Evolutionary conservation across 202 grass and related monocot genomes (phyloP).

Genomic region (Panicum virgatum): DNA sequence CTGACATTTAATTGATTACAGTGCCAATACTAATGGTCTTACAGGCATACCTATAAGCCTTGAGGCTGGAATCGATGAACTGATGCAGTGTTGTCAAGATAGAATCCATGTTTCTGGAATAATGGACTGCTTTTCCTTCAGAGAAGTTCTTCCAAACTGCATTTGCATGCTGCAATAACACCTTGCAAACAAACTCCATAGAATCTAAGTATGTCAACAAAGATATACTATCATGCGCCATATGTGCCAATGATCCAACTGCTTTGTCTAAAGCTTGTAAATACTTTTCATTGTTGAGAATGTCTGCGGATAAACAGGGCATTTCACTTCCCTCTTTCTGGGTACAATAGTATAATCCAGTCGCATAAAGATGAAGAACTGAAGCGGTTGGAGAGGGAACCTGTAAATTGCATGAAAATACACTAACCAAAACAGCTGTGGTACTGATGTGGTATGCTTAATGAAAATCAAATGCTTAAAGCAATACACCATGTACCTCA

Average conservation of each 20-base stretch:
- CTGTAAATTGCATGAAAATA: conserved; percentile 42
- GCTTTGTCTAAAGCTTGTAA: conserved; percentile 47
- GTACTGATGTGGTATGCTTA: conserved; percentile 12
- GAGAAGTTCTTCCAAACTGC: conserved; percentile 55
- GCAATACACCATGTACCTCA: conserved; percentile 59
- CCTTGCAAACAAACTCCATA: conserved; percentile 70
- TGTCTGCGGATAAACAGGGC: conserved; percentile 25
- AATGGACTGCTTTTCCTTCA: conserved; percentile 31
- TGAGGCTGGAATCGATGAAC: conserved; percentile 54
- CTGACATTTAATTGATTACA: neutral
- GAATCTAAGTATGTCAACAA: conserved; percentile 68
- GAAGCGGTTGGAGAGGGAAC: conserved; percentile 50
- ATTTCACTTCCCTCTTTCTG: conserved; percentile 48
- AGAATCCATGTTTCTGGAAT: conserved; percentile 44
- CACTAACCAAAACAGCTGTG: conserved; percentile 24
- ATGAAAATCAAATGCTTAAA: conserved; percentile 18
- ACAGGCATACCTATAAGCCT: conserved; percentile 56
- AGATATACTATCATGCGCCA: conserved; percentile 45
- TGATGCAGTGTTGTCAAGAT: conserved; percentile 51
- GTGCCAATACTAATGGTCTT: neutral
- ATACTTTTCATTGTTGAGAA: conserved; percentile 37
- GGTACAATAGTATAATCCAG: conserved; percentile 48
- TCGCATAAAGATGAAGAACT: conserved; percentile 69
- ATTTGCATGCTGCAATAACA: conserved; percentile 50
- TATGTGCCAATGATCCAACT: conserved; percentile 40